Base-by-base conservation (phyloP, 331 rosid genomes). In the Rhamnella rubrinervis region DNA sequence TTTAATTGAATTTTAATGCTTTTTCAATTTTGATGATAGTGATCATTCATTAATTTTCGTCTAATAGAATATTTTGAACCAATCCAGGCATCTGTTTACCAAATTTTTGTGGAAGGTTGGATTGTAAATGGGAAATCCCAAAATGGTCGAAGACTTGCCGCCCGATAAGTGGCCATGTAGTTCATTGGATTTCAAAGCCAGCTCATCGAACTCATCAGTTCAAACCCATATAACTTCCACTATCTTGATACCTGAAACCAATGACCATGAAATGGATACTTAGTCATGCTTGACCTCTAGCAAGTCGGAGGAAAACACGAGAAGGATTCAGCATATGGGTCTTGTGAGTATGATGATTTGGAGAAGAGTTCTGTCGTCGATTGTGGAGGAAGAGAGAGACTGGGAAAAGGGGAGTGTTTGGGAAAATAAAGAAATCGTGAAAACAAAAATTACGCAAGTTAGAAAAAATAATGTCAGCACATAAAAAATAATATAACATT, bases 271-370 rank as follows among this genome's bases (percentile, higher is more conserved):
- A 35, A 87, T 93, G 95, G 98, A 93, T 40, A 91, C 97, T 70
- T 89, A 96, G 44, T 89, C 96, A 1, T 89, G 91, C 91, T 70
- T 92, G 96, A 1, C 89, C 28, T 89, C 96, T 58, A 88, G 93
- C 67, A 88, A 69, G 44, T 90, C 97, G 0, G 99, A 95, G 58
- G 96, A 90, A 59, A 96, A 93, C 89, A 71, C 4, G 97, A 91
- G 72, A 89, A 76, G 85, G 96, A 95, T 78, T 88, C 95, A 6
- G 83, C 93, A 57, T 91, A 91, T 69, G 97, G 89, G 47, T 95
- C 98, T 26, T 95, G 97, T 80, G 99, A 91, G 77, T 92, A 96
- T 23, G 96, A 89, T 79, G 97, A 95, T 72, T n/a, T n/a, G n/a
- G n/a, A n/a, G n/a, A n/a, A n/a, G n/a, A n/a, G n/a, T n/a, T n/a